Evolutionary conservation across 2,329 filamentous ascomycete genomes (phyloP), one percentile per base, ranked within the genome.

Genomic region (Phyllosticta citriasiana): DNA sequence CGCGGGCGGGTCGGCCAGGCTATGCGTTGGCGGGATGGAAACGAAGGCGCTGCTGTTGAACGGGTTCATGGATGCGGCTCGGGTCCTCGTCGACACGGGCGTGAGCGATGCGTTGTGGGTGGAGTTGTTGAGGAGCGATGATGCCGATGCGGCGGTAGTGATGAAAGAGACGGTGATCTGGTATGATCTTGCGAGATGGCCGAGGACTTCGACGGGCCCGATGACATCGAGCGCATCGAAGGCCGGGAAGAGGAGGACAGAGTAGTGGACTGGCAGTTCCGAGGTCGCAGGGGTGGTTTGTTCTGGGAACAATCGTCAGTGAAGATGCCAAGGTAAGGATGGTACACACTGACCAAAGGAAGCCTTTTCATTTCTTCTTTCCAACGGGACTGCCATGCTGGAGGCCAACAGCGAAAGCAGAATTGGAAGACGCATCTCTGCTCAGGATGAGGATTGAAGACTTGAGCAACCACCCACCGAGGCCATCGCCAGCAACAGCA

Each of bases 11-110:
- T 76, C 71, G 53, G 72, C 75, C 66, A 85, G 85, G 0, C 84
- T 87, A 67, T 80, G 78, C 6, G 80, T 82, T 3, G 80, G 79
- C 2, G 79, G 64, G 50, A 80, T 68, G 35, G 66, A 66, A 61
- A 80, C 72, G 25, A 69, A 69, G 59, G 73, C 73, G 27, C 66
- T 69, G 51, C 64, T 55, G 61, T 62, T 56, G 25, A 57, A 51
- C n/a, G 47, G 40, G 57, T 65, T 63, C 40, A 63, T 61, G n/a
- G 62, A 19, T 2, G 60, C 53, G 40, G 64, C 64, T 0, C 16
- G 27, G 55, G 67, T 65, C 9, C 65, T 61, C 1, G 73, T 75
- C 2, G 71, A 67, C 3, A 76, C 69, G 12, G 74, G 70, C 35
- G 69, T 63, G 50, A 75, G 68, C 1, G 68, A 69, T 2, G 66